Base-by-base conservation (phyloP, 345 rosid genomes). In the Trapa incisa region DNA sequence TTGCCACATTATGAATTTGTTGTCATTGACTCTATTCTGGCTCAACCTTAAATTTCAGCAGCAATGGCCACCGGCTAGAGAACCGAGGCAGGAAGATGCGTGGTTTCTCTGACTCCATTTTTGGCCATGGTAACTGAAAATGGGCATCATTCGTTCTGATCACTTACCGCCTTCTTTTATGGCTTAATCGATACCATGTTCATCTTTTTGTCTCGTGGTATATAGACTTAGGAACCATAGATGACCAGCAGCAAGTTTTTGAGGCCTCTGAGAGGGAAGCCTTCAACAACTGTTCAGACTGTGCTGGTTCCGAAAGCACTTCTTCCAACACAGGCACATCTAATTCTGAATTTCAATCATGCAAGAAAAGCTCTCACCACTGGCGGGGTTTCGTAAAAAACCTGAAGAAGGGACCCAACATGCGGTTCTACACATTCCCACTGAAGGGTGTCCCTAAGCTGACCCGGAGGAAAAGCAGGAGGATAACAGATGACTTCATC, bases 401-500 rank as follows among this genome's bases (percentile, higher is more conserved):
- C 37, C 73, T 85, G 68, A 93, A 82, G 73, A 89, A 80, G 72
- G 89, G 92, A 69, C 75, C 86, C 43, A 72, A 80, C 6, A 78
- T 75, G 52, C 76, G 77, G 65, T 79, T 85, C 39, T 86, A 84
- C 54, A 77, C 82, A 12, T 71, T 84, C 37, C 73, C 88, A 43
- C 77, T 80, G 39, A 65, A 77, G 67, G 74, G 69, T 33, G 85
- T 77, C n/a, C 85, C 94, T 0, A 89, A 80, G 79, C 86, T 86
- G 56, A 83, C 92, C 6, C 79, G 87, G 78, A 83, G 83, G 61
- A 90, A 86, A 67, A 83, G 85, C 76, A 81, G 76, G 75, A 82
- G 86, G 67, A 71, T 80, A 56, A 81, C 88, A 60, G 96, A 83
- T 33, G 81, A 74, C 22, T 71, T 79, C 71, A 79, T 82, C 61